These are phyloP conservation scores for Xylariaceae sp. DNA, from an alignment of 2,329 filamentous ascomycete species.

Conservation along the genomic window DNA sequence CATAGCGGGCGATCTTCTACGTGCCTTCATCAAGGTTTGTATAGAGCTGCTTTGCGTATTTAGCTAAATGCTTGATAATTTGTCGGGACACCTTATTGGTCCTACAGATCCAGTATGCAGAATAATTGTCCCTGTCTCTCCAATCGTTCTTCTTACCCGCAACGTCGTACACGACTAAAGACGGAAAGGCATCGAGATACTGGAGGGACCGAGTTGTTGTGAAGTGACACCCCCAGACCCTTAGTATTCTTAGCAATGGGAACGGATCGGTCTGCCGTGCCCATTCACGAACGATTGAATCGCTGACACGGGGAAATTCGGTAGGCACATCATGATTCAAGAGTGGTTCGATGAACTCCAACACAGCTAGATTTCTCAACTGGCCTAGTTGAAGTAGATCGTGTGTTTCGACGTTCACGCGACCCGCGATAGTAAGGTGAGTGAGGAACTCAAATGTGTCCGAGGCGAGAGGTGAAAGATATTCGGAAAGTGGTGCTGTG, in stretches of 20 bases:
- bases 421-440: slow-evolving; percentile 24
- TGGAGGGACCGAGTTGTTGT: slow-evolving; percentile 40
- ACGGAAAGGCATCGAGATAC: slow-evolving; percentile 42
- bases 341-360: slow-evolving; percentile 44
- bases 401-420: slow-evolving; percentile 23
- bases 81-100: background rate
- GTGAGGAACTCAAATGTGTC: slow-evolving; percentile 30
- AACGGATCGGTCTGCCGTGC: slow-evolving; percentile 41
- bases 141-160: slow-evolving; percentile 37
- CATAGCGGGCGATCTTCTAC: no score
- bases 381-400: slow-evolving; percentile 42
- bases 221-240: slow-evolving; percentile 42
- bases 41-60: background rate
- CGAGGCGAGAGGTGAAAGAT: slow-evolving; percentile 38
- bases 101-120: background rate
- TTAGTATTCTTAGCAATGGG: slow-evolving; percentile 45
- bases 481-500: slow-evolving; percentile 30
- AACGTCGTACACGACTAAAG: slow-evolving; percentile 45
- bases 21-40: no score
- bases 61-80: background rate
- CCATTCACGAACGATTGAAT: slow-evolving; percentile 48
- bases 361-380: slow-evolving; percentile 46
- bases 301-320: slow-evolving; percentile 39
- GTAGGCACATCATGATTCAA: slow-evolving; percentile 22
- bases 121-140: slow-evolving; percentile 14